Evolutionary conservation across 768 basidiomycete species (phyloP), one percentile per base, ranked within the genome.

Genomic region (Termitomyces sp.): DNA sequence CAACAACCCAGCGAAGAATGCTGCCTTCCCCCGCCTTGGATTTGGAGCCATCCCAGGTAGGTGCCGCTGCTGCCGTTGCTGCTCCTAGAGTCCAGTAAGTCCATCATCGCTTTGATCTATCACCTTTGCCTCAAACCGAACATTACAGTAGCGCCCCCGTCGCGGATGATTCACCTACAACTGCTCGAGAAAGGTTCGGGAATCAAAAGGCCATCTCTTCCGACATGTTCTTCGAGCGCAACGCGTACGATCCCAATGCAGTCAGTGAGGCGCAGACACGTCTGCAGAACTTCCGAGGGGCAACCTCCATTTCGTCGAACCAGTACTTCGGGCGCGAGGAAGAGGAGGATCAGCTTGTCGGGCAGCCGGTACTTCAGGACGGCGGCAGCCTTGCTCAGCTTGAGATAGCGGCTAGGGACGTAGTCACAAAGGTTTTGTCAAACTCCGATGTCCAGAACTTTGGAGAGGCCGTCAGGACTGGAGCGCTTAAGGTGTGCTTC

Each of bases 251-350:
- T 66, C 83, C 91, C 2, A 64, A 68, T 37, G 77, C 83, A 3
- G 64, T 80, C 41, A 71, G 76, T 45, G 93, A 98, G 71, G 94
- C 94, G 5, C 88, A 92, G 65, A 71, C 79, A 11, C 85, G 96
- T 2, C 74, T 98, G 41, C 82, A 87, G 62, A 74, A 81, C 40
- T 99, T 99, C 83, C 83, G 85, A 64, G 96, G 96, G 11, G 92
- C 95, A 14, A 90, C 88, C 0, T 84, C 92, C 32, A 98, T 98
- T 65, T 96, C 93, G 0, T 96, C 93, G 15, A 95, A 83, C 66
- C 90, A 93, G 62, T 99, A 98, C 81, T 98, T 97, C 70, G 97
- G 96, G 2, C 81, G 94, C 15, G 85, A 88, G 3, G 94, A 96
- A 53, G 87, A 90, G 54, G 86, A 88, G n/a, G 81, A 82, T 14